Evolutionary conservation across 1,139 yeast genomes (phyloP).

Genomic region (Nakaseomyces sp.): DNA sequence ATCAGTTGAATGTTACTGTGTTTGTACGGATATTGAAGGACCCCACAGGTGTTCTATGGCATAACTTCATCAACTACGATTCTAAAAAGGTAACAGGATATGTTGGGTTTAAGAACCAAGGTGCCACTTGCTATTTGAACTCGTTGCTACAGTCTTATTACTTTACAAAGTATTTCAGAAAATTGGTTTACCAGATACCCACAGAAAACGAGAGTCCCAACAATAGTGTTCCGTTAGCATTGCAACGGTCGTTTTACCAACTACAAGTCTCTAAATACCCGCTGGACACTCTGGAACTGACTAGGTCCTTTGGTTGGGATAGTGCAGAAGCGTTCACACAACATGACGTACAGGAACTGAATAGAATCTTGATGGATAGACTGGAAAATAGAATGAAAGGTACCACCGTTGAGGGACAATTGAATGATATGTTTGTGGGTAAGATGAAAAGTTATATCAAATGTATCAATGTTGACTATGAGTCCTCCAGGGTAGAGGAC

Average conservation of each 20-base stretch:
- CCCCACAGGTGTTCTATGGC: constrained; percentile 92
- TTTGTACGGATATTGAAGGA: constrained; percentile 74
- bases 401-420: constrained; percentile 67
- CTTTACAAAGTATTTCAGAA: constrained; percentile 74
- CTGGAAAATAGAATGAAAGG: constrained; percentile 90
- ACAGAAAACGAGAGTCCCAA: constrained; percentile 49
- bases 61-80: constrained; percentile 73
- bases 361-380: constrained; percentile 91
- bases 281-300: constrained; percentile 76
- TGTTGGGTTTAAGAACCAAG: constrained; percentile 91
- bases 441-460: constrained; percentile 92
- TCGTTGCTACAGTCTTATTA: constrained; percentile 84
- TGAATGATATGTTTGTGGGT: constrained; percentile 85
- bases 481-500: constrained; percentile 85
- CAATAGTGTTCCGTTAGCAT: constrained; percentile 65
- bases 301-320: constrained; percentile 96
- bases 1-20: constrained; percentile 61
- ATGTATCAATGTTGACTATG: constrained; percentile 92
- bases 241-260: constrained; percentile 79
- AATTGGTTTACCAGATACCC: constrained; percentile 83
- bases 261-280: constrained; percentile 66
- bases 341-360: constrained; percentile 95
- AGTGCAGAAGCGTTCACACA: constrained; percentile 92
- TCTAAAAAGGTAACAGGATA: constrained; percentile 81
- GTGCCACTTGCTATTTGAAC: constrained; percentile 94